Base-by-base conservation (phyloP, 202 grass and related monocot genomes). In the Digitaria exilis region DNA sequence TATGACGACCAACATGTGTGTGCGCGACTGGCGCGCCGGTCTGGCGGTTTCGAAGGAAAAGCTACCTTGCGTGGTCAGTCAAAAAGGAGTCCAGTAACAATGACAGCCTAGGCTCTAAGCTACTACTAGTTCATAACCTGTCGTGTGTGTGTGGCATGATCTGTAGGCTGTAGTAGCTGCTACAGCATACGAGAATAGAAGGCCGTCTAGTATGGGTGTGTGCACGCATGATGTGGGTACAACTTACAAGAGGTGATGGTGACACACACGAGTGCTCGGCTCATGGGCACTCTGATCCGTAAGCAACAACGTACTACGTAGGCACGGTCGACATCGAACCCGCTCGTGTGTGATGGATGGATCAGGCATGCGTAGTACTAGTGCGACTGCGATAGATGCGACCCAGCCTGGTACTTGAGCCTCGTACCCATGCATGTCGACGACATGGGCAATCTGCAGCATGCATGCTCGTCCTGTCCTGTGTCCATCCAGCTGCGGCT, bases 91-190 rank as follows among this genome's bases (percentile, higher is more conserved):
- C 29, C 45, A 51, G 45, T 5, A 73, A 76, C 32, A 59, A 58
- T 59, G 73, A 76, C 73, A 59, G 50, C 52, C 73, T 52, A 73
- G 13, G 42, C 67, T 68, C 31, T 41, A 13, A 61, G 24, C 58
- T 15, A 30, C 9, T 29, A 50, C n/a, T n/a, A n/a, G n/a, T n/a
- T n/a, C n/a, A 14, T 67, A 42, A 54, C 50, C 19, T 54, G 50
- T 54, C 50, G 50, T 39, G 37, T 39, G 35, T 21, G 50, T 19
- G 21, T 54, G 9, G 50, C n/a, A n/a, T 18, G 19, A 54, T 54
- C 19, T 54, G 7, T 39, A 39, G 37, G 6, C 37, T 39, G 37
- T 39, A 34, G 5, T 51, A n/a, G 19, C 19, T 52, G 18, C 49
- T 52, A 52, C 49, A 45, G 43, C 18, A 52, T 7, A 19, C 1